These are phyloP conservation scores for Fusarium sp. DNA, from an alignment of 2,329 filamentous ascomycete genomes.

Conservation along the genomic window DNA sequence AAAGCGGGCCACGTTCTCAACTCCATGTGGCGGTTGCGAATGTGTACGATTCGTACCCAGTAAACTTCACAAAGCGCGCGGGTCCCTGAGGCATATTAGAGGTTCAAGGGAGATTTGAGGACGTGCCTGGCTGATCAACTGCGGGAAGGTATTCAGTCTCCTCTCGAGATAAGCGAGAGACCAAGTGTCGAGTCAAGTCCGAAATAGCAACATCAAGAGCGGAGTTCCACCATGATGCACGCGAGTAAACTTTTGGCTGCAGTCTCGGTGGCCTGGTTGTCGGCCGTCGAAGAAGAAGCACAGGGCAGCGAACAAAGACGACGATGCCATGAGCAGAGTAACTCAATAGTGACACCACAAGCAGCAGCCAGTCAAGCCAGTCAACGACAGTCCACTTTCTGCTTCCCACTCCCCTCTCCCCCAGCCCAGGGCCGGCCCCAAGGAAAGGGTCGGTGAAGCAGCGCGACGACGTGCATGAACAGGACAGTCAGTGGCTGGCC, in stretches of 20 bases:
- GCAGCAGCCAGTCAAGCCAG: constrained; percentile 18
- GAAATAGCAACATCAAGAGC: constrained; percentile 2
- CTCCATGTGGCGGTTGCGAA: constrained; percentile 42
- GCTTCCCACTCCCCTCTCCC: constrained; percentile 22
- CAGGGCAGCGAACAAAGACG: constrained; percentile 4
- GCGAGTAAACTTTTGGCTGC: constrained; percentile 7
- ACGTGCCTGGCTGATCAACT: background rate
- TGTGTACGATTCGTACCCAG: constrained; percentile 28
- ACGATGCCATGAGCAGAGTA: background rate
- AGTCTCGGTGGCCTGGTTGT: constrained; percentile 5
- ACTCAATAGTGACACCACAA: constrained; percentile 20
- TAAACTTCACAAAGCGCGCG: constrained; percentile 26
- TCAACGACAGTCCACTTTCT: constrained; percentile 29
- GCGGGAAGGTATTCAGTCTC: background rate
- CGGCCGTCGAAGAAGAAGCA: background rate
- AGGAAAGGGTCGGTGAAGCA: constrained; percentile 47
- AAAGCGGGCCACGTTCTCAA: constrained; percentile 45
- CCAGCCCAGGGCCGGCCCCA: constrained; percentile 12
- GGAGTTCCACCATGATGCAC: constrained; percentile 7
- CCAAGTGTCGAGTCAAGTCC: background rate
- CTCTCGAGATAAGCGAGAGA: background rate
- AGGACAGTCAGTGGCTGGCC: constrained; percentile 45
- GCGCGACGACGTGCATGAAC: constrained; percentile 47
- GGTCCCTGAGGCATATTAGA: constrained; percentile 28
- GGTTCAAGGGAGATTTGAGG: constrained; percentile 1